Evolutionary conservation across 1,284 basidiomycete genomes (phyloP), one percentile per base, ranked within the genome.

Genomic region (Pseudozyma thailandica): DNA sequence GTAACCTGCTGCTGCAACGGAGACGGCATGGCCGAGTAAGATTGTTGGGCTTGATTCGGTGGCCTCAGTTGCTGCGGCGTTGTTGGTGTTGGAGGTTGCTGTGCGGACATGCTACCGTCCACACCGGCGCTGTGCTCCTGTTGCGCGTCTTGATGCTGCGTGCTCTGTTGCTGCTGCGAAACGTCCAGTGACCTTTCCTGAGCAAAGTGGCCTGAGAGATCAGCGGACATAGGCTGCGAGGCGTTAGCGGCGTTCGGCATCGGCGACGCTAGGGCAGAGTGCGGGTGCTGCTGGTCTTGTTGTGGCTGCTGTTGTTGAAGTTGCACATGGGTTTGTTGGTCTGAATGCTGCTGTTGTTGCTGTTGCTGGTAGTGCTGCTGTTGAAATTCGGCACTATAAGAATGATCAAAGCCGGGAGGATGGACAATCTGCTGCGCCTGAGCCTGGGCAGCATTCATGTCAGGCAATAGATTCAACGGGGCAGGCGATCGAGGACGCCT

Each of bases 401-500:
- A 25, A 27, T 50, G 41, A 21, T 54, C 63, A 37, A 56, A 49
- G 2, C 43, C 57, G 4, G 56, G 38, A 26, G 51, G 43, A 41
- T 59, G 66, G 8, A 35, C 31, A n/a, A 52, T 18, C 38, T 64
- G 66, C 52, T 70, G 66, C 20, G 48, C 16, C 25, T 58, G 49
- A 16, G 60, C 23, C 10, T 61, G 46, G 8, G 50, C 28, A 16
- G 49, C 45, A 41, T 64, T 48, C 66, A 70, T 70, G 37, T 31
- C 45, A 16, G 50, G 39, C 16, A 54, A 23, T 15, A 52, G n/a
- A 16, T 56, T 51, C 28, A 60, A 39, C 37, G 51, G 39, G 31
- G 53, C 66, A 9, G 66, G 66, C 41, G 66, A 70, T 28, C 66
- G 60, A 21, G 66, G 66, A 23, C 66, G 60, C 42, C 60, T 33